phyloP scores from a whole-genome alignment of 345 rosid species.

The Salix caprea region DNA sequence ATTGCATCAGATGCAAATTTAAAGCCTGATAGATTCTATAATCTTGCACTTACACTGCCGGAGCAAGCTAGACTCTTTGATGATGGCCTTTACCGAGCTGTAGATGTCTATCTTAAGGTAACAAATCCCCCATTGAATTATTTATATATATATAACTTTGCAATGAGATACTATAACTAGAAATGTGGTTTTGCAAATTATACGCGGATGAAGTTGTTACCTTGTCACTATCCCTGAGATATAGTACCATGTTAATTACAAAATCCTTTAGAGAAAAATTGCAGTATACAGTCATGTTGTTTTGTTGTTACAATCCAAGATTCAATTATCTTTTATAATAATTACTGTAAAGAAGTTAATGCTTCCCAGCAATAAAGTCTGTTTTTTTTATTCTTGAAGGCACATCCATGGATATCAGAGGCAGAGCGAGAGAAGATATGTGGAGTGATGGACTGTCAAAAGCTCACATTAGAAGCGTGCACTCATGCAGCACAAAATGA shows the following conservation, averaged over 20 bases:
- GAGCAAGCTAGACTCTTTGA: conserved; percentile 85
- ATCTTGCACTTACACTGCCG: conserved; percentile 66
- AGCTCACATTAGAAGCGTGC: conserved; percentile 92
- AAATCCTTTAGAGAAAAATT: neutral
- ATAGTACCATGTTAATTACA: neutral
- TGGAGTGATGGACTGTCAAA: conserved; percentile 81
- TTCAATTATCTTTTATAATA: neutral
- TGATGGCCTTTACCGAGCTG: conserved; percentile 96
- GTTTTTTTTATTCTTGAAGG: conserved; percentile 28
- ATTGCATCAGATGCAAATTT: conserved; percentile 90
- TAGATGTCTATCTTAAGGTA: conserved; percentile 93
- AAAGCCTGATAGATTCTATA: conserved; percentile 69
- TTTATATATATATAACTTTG: neutral
- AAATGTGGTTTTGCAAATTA: neutral
- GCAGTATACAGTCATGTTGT: neutral
- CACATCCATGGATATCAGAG: conserved; percentile 89
- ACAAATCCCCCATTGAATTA: neutral
- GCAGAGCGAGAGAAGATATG: conserved; percentile 80
- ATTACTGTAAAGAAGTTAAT: neutral
- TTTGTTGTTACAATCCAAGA: neutral
- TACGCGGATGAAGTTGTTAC: neutral
- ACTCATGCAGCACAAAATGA: conserved; percentile 99
- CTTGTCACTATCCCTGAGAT: neutral
- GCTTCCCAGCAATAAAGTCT: neutral
- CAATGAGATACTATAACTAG: neutral